Base-by-base conservation (phyloP, 2,329 filamentous ascomycete species). In the Colletotrichum sp. region DNA sequence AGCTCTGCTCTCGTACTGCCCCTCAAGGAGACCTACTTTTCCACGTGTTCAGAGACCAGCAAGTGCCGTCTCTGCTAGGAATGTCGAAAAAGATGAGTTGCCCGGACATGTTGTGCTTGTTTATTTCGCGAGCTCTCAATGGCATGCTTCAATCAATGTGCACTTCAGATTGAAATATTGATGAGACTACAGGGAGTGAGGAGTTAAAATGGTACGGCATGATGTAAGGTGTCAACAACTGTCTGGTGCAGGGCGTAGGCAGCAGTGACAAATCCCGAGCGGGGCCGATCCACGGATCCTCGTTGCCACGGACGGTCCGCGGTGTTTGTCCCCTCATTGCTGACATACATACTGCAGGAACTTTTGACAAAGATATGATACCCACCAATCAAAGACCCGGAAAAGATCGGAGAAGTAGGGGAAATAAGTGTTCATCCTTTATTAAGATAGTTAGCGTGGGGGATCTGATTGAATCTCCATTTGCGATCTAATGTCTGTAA, bases 1-100 rank as follows among this genome's bases (percentile, higher is more conserved):
- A 71, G 77, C 21, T 13, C 3, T 21, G 12, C 6, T 13, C 21
- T 34, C 30, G 8, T 30, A 21, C 28, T 32, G 26, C 26, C 26
- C 26, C 26, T n/a, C 6, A 8, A 24, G 21, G 3, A 18, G 67
- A 15, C 81, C 79, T 84, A 93, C 92, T 91, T 84, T 93, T 95
- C 93, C 93, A 95, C 1, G 93, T 90, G 81, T 95, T 95, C 62
- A 90, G 84, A 2, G 92, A 93, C 93, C 93, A 95, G 67, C 85
- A 81, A 9, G 84, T 84, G 52, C 85, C 82, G 18, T 85, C 85
- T 24, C 85, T 62, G 57, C 67, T 83, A 4, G 92, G 90, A 4
- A 95, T 82, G 81, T 95, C 93, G 78, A 91, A 94, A 3, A 95
- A 82, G 10, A 90, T 84, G 49, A 93, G 44, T 49, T 72, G 71